These are phyloP conservation scores for Myotisia sp. DNA, from an alignment of 2,329 filamentous ascomycete genomes.

Conservation along the genomic window DNA sequence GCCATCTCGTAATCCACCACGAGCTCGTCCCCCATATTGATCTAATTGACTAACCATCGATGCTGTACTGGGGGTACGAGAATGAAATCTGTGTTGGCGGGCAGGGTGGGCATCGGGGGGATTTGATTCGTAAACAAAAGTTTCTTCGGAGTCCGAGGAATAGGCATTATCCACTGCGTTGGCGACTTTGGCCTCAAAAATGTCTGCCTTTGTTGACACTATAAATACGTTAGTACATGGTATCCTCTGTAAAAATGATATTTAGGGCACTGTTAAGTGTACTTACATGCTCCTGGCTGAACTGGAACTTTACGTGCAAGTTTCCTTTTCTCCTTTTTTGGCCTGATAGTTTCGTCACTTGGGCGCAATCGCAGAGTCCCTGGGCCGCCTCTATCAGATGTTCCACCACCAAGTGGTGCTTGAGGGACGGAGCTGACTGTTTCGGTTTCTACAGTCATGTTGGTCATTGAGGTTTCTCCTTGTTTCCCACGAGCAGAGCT, in stretches of 20 bases:
- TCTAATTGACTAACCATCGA: constrained; percentile 46
- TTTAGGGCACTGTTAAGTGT: constrained; percentile 6
- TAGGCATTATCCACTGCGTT: constrained; percentile 92
- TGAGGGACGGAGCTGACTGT: constrained; percentile 86
- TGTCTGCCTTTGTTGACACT: constrained; percentile 90
- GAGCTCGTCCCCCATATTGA: constrained; percentile 39
- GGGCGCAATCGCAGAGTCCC: constrained; percentile 67
- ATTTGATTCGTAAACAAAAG: constrained; percentile 98
- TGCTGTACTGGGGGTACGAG: constrained; percentile 83
- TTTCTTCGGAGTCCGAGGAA: constrained; percentile 94
- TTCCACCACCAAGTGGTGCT: constrained; percentile 52
- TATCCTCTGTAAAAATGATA: constrained; percentile 14
- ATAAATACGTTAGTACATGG: constrained; percentile 23
- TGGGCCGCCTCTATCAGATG: constrained; percentile 46
- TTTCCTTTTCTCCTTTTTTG: constrained; percentile 85
- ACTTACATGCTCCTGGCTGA: constrained; percentile 17
- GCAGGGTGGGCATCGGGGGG: constrained; percentile 46
- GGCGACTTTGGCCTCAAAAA: constrained; percentile 93
- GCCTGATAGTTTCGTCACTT: constrained; percentile 89
- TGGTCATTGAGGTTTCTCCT: constrained; percentile 60
- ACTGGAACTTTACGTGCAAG: constrained; percentile 53
- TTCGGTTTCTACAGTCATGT: constrained; percentile 97
- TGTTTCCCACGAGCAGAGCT: constrained; percentile 51
- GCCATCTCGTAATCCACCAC: constrained; percentile 52
- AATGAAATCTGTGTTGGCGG: constrained; percentile 67